These are phyloP conservation scores for Cytospora paraplurivora DNA, from an alignment of 2,329 filamentous ascomycete species.

Conservation along the genomic window DNA sequence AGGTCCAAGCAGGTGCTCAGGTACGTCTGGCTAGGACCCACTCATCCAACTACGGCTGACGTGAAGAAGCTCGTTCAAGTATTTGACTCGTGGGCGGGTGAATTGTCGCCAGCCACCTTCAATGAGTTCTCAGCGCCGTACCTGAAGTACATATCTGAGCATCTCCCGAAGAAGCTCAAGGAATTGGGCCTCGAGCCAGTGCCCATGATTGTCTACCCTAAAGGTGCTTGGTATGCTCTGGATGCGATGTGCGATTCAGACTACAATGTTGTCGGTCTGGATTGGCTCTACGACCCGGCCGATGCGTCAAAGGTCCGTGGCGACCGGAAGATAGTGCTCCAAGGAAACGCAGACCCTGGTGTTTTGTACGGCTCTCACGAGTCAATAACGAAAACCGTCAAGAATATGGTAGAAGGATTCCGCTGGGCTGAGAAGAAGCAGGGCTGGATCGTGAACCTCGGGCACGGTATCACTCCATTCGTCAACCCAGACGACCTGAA, in stretches of 20 bases:
- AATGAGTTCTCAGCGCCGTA: constrained; percentile 85
- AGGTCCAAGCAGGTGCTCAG: constrained; percentile 92
- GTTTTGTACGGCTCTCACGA: constrained; percentile 83
- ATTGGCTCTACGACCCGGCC: constrained; percentile 90
- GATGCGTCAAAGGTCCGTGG: constrained; percentile 80
- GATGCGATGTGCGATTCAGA: constrained; percentile 84
- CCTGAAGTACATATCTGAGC: constrained; percentile 77
- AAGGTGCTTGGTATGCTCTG: constrained; percentile 94
- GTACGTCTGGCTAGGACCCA: constrained; percentile 43
- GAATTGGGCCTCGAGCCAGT: constrained; percentile 78
- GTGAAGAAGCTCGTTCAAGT: constrained; percentile 76
- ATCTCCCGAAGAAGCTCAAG: constrained; percentile 73
- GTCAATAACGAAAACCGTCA: constrained; percentile 78
- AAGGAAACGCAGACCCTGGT: constrained; percentile 95
- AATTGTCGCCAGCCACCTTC: constrained; percentile 84
- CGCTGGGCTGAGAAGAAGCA: constrained; percentile 72
- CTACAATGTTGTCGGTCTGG: constrained; percentile 91
- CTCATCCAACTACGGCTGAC: constrained; percentile 22
- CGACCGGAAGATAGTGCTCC: constrained; percentile 73
- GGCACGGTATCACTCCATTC: constrained; percentile 92
- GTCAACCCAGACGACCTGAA: constrained; percentile 92
- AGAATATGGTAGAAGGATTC: constrained; percentile 87
- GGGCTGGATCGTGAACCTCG: constrained; percentile 96
- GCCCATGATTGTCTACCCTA: constrained; percentile 97
- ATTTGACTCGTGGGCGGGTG: constrained; percentile 97